A percentile compares a stretch with the other conserved stretches of the same genome.
phyloP scores from a whole-genome alignment of 2,329 filamentous ascomycete genomes.

The Fusarium sp. region DNA sequence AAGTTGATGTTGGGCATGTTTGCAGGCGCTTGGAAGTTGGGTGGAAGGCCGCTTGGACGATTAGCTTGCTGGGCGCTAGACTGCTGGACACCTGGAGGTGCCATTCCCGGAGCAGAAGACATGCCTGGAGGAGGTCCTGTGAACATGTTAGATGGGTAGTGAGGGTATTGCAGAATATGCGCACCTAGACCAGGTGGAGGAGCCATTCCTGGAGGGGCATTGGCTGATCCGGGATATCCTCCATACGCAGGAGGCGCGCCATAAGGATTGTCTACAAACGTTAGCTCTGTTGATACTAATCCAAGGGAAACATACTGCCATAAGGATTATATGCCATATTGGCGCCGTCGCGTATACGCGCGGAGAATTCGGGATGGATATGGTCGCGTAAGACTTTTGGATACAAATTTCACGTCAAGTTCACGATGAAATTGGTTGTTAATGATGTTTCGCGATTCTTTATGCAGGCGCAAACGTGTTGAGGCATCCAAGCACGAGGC shows the following conservation, averaged over 20 bases:
- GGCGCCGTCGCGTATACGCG: constrained; percentile 30
- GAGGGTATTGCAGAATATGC: constrained; percentile 43
- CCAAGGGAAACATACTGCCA: constrained; percentile 58
- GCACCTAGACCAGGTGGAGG: constrained; percentile 86
- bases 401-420: background rate
- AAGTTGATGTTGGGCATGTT: constrained; percentile 99
- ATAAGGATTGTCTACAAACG: constrained; percentile 67
- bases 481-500: constrained; percentile 43
- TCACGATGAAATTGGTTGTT: constrained; percentile 3
- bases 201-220: constrained; percentile 74
- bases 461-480: constrained; percentile 37
- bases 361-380: background rate
- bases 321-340: constrained; percentile 73
- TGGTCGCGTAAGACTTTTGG: background rate
- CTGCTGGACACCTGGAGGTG: constrained; percentile 81
- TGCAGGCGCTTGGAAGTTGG: constrained; percentile 86
- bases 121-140: constrained; percentile 83
- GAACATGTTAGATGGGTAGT: constrained; percentile 29
- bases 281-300: constrained; percentile 11
- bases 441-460: constrained; percentile 14
- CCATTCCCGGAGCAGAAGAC: constrained; percentile 83
- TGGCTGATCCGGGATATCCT: constrained; percentile 71
- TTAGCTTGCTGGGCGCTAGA: constrained; percentile 79
- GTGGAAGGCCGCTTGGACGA: constrained; percentile 82
- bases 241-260: constrained; percentile 80